A percentile compares a stretch with the other conserved stretches of the same genome.
These are phyloP conservation scores for Linnemannia hyalina DNA, from an alignment of 192 early-diverging fungal species.

Conservation along the genomic window DNA sequence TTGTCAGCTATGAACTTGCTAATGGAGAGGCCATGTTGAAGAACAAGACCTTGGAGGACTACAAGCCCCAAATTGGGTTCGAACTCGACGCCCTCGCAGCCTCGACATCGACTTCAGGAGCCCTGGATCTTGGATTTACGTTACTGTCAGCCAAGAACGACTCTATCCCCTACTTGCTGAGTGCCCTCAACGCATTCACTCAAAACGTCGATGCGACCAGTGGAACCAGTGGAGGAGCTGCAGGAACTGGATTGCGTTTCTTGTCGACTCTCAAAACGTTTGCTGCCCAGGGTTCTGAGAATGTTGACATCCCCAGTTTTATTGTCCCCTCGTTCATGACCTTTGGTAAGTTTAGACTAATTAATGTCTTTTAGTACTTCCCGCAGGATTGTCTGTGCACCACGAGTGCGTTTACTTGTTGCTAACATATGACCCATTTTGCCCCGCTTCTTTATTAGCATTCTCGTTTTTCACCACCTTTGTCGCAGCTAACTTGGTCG, in stretches of 20 bases:
- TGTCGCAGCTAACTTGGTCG: slow-evolving; percentile 41
- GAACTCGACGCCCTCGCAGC: slow-evolving; percentile 41
- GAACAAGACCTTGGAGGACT: slow-evolving; percentile 38
- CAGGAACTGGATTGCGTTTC: slow-evolving; percentile 24
- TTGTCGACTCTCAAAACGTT: slow-evolving; percentile 41
- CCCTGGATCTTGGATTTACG: slow-evolving; percentile 53
- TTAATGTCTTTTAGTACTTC: background rate
- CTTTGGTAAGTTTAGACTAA: slow-evolving; percentile 34
- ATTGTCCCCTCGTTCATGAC: slow-evolving; percentile 56
- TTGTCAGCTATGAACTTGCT: slow-evolving; percentile 40
- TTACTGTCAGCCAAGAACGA: slow-evolving; percentile 18
- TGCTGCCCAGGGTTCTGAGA: slow-evolving; percentile 43
- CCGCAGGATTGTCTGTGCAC: background rate
- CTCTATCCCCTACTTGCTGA: slow-evolving; percentile 44
- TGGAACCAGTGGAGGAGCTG: slow-evolving; percentile 18
- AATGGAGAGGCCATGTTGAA: slow-evolving; percentile 51
- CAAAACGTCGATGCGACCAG: slow-evolving; percentile 43
- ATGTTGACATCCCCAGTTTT: slow-evolving; percentile 47
- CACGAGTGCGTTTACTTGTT: background rate
- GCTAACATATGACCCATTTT: background rate
- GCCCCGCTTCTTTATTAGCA: slow-evolving; percentile 9
- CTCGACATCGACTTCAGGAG: slow-evolving; percentile 13
- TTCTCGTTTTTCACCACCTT: slow-evolving; percentile 52
- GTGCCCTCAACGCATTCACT: slow-evolving; percentile 33
- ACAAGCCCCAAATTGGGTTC: slow-evolving; percentile 39